Evolutionary conservation across 441 rosid genomes (phyloP), one percentile per base, ranked within the genome.

Genomic region (Adansonia grandidieri): DNA sequence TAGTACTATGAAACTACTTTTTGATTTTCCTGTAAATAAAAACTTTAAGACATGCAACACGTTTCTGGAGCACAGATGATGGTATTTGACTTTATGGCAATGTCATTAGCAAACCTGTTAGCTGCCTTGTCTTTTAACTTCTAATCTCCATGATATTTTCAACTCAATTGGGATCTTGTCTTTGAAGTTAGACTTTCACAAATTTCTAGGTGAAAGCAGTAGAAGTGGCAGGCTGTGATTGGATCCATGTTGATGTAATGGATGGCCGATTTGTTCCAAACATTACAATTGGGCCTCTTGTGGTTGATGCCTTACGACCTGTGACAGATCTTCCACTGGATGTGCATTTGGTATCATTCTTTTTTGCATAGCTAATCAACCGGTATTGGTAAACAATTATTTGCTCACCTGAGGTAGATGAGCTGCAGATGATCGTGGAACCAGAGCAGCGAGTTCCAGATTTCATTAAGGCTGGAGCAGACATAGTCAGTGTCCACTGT

Each of bases 231-330:
- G 99, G 99, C 66, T 96, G 97, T 88, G 99, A 96, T 79, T 94
- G 98, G 99, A 90, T 96, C 81, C 98, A 96, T 83, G 94, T 96
- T 58, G 99, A 94, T 89, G 98, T 96, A 22, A 96, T 96, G 99
- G 98, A 94, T 73, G 99, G 98, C 42, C 95, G 92, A 73, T 96
- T 96, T 88, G 99, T 96, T 86, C 98, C 99, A 73, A 96, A 94
- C 86, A 96, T 96, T 77, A 94, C 99, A 14, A 96, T 96, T 22
- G 97, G 97, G 81, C 98, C 99, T 80, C 96, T 96, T 40, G 89
- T 94, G 77, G 99, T 96, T 78, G 96, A 86, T 87, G 97, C 99
- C 79, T 84, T 96, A 85, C 97, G 99, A 76, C 97, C 98, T 51
- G 90, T 92, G 37, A 96, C 98, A 56, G 96, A 96, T 83, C 99